phyloP scores from a whole-genome alignment of 2,329 filamentous ascomycete genomes.

The Xenoacremonium recifei region DNA sequence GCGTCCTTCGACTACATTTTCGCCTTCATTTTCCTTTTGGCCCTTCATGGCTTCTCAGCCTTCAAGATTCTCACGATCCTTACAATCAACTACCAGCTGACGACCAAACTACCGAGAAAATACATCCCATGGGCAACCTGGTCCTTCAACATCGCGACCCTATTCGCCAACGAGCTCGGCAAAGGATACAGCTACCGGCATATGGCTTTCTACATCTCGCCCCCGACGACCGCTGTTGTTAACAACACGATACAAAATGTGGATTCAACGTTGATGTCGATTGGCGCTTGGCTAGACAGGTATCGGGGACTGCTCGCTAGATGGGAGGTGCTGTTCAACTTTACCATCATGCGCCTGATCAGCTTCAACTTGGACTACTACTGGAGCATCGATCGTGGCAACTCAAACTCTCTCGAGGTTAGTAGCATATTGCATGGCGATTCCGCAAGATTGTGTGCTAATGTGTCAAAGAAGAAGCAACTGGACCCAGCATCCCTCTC shows the following conservation, averaged over 20 bases:
- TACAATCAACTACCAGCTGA: constrained; percentile 77
- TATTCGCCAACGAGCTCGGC: constrained; percentile 88
- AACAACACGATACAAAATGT: constrained; percentile 19
- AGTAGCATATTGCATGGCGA: constrained; percentile 27
- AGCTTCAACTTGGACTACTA: constrained; percentile 98
- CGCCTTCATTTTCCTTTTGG: constrained; percentile 73
- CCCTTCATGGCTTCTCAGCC: constrained; percentile 81
- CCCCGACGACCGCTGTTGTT: constrained; percentile 31
- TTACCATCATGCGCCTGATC: constrained; percentile 87
- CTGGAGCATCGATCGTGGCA: constrained; percentile 73
- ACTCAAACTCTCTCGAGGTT: constrained; percentile 77
- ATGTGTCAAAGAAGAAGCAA: constrained; percentile 92
- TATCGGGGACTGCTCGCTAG: constrained; percentile 80
- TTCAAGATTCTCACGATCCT: constrained; percentile 81
- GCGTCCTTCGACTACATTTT: constrained; percentile 82
- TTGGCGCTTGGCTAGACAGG: constrained; percentile 72
- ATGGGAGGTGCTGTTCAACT: constrained; percentile 98
- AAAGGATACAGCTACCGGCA: constrained; percentile 71
- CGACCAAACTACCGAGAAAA: constrained; percentile 65
- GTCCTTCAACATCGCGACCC: constrained; percentile 79
- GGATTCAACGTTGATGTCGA: constrained; percentile 49
- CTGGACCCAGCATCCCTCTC: constrained; percentile 83
- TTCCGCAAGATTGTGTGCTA: too few relatives aligned
- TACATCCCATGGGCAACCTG: constrained; percentile 78
- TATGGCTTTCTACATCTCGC: constrained; percentile 54